phyloP scores from a whole-genome alignment of 179 eudicot genomes.

The Vitellaria paradoxa region DNA sequence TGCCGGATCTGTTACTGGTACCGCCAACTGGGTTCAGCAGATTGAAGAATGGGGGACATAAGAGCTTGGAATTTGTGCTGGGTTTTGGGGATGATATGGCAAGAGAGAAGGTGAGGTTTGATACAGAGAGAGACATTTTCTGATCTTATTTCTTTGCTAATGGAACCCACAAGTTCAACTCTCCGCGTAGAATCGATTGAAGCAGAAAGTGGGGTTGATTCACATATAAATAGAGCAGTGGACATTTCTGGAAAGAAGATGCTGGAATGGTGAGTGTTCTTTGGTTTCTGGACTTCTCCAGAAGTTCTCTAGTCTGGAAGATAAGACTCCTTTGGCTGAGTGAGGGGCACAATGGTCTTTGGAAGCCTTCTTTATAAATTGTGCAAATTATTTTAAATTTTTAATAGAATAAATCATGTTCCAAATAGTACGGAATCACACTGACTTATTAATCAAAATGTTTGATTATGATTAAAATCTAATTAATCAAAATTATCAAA shows the following conservation, averaged over 20 bases:
- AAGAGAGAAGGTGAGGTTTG: conserved; percentile 19
- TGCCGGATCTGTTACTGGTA: background rate
- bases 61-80: background rate
- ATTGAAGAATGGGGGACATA: background rate
- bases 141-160: background rate
- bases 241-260: conserved; percentile 26
- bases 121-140: conserved; percentile 29
- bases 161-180: background rate
- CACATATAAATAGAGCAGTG: conserved; percentile 16
- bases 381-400: too few relatives aligned
- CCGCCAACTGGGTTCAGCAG: background rate
- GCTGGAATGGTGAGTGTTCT: background rate
- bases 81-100: conserved; percentile 18
- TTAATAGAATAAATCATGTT: too few relatives aligned
- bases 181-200: background rate
- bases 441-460: too few relatives aligned
- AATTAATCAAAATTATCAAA: too few relatives aligned
- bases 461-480: too few relatives aligned
- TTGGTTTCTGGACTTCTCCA: conserved; percentile 29
- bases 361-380: too few relatives aligned
- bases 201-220: background rate
- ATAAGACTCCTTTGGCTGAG: background rate
- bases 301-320: conserved; percentile 12
- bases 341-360: background rate
- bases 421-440: too few relatives aligned